These are phyloP conservation scores for Rhamnella rubrinervis DNA, from an alignment of 331 rosid genomes.

Conservation along the genomic window DNA sequence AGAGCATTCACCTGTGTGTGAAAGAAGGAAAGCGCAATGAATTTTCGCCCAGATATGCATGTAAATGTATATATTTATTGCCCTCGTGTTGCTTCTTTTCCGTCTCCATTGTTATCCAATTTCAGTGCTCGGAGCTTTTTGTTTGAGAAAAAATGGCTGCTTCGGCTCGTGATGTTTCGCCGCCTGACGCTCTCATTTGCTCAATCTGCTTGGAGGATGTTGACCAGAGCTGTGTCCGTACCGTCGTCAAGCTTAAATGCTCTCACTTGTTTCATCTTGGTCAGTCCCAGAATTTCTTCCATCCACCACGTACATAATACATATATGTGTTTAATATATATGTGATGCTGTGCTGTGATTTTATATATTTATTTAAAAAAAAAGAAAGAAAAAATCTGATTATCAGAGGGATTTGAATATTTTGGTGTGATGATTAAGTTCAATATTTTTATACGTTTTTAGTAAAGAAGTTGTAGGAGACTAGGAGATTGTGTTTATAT, in stretches of 20 bases:
- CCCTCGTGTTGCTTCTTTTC: not conserved
- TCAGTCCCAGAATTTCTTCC: not conserved
- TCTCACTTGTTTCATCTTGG: constrained; percentile 19
- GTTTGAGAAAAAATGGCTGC: not conserved
- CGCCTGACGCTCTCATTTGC: not conserved
- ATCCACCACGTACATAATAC: too few species aligned
- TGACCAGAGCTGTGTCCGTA: constrained; percentile 6
- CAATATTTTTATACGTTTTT: too few species aligned
- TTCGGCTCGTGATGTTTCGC: not conserved
- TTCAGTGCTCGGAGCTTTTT: not conserved
- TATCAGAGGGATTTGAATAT: too few species aligned
- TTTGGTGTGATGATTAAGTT: too few species aligned
- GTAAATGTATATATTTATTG: not conserved
- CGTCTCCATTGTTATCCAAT: not conserved
- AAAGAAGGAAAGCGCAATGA: too few species aligned
- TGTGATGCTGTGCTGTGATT: too few species aligned
- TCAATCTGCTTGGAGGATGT: constrained; percentile 11
- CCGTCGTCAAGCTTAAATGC: constrained; percentile 12
- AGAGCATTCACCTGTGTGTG: not conserved
- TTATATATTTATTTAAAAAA: too few species aligned
- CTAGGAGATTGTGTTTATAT: too few species aligned
- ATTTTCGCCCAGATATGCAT: too few species aligned
- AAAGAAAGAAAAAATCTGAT: too few species aligned
- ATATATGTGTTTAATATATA: too few species aligned
- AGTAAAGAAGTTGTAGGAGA: too few species aligned